Conservation (phyloP, 2,329 filamentous ascomycete species). For the Colletotrichum sp. region DNA sequence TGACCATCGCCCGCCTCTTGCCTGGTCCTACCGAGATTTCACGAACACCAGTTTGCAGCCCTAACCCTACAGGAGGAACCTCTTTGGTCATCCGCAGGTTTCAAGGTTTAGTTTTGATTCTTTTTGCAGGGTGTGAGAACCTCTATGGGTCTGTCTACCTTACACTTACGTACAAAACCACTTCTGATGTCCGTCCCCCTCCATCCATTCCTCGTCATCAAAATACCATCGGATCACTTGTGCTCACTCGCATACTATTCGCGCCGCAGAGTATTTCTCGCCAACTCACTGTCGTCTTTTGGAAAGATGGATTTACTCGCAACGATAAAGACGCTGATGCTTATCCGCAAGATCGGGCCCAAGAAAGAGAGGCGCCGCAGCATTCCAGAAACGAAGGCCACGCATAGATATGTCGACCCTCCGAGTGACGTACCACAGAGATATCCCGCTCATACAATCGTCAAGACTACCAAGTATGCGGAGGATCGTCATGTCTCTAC, state of each 20-base stretch:
- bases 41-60: background rate
- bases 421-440: background rate
- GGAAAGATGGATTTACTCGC: background rate
- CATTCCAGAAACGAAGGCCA: constrained; percentile 18
- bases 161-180: background rate
- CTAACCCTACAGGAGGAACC: background rate
- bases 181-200: background rate
- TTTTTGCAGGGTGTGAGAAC: background rate
- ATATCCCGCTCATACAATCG: constrained; percentile 27
- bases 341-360: background rate
- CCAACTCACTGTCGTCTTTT: background rate
- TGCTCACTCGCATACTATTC: background rate
- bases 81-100: background rate
- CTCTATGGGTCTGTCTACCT: background rate
- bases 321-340: background rate
- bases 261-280: background rate
- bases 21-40: background rate
- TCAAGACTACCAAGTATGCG: constrained; percentile 46
- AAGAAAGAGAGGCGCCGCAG: background rate
- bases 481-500: constrained; percentile 28
- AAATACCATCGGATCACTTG: background rate
- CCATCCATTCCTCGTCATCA: background rate
- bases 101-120: background rate
- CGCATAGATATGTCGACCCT: background rate
- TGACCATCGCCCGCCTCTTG: background rate